Evolutionary conservation across 192 early-diverging fungal species (phyloP), one percentile per base, ranked within the genome.

Genomic region (Chytriomyces sp.): DNA sequence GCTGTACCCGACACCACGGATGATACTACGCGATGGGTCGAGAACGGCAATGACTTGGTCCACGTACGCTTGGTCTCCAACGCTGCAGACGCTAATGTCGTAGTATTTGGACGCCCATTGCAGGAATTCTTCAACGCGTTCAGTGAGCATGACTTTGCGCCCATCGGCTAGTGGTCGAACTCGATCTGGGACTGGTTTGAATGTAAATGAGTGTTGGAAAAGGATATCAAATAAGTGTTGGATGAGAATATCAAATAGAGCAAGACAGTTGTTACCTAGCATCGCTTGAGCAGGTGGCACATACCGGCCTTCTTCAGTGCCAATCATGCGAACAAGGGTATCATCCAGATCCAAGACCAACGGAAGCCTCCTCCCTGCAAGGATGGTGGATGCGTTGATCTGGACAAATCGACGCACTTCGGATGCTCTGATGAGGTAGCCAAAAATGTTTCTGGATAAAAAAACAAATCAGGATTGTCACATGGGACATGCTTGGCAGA

Each of bases 271-370:
- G 18, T 46, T 77, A 80, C 79, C 79, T 44, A 53, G 61, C 11
- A 44, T 26, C 18, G 74, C 80, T 50, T 78, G 83, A 5, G 64
- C 47, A 64, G 89, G 86, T 20, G 90, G 86, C 0, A 93, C 89
- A 83, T 92, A 91, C 53, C 90, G 81, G 43, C 80, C 80, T 26
- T 83, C 83, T 43, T 87, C 86, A 75, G 86, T 85, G 9, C 90
- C 91, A 35, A 92, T 89, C 10, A 91, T 82, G 0, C 92, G 83
- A 16, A 94, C 91, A 0, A 94, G 80, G 0, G 92, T 94, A 76
- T 94, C 92, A 77, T 94, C 92, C 49, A 94, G 77, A 81, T 94
- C 92, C 23, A 94, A 79, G 0, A 94, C 92, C 18, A 94, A 85
- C 1, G 92, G 92, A 7, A 94, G 77, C 48, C 83, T 83, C 59